phyloP scores from a whole-genome alignment of 2,329 filamentous ascomycete species.

The Didymella arachidicola region DNA sequence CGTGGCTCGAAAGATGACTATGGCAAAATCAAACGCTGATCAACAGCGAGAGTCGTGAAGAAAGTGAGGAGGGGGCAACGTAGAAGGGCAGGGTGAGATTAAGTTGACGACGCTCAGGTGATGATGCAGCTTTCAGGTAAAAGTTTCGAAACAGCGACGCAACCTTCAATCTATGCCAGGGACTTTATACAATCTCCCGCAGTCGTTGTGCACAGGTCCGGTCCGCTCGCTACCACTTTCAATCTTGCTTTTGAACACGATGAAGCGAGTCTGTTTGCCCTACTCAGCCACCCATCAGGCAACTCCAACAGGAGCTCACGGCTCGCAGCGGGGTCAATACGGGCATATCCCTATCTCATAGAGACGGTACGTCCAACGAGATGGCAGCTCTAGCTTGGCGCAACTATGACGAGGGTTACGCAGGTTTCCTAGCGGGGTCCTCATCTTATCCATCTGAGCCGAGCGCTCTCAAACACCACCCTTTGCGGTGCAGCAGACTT shows the following conservation, averaged over 20 bases:
- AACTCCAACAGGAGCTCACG: conserved; percentile 13
- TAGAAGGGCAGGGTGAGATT: conserved; percentile 7
- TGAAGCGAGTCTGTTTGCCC: conserved; percentile 20
- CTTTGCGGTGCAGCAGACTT: background rate
- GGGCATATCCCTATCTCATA: conserved; percentile 12
- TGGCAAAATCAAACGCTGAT: conserved; percentile 1
- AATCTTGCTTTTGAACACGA: conserved; percentile 20
- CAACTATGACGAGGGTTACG: conserved; percentile 4
- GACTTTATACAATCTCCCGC: conserved; percentile 28
- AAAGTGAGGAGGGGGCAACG: conserved; percentile 6
- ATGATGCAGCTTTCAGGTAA: conserved; percentile 21
- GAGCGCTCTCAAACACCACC: conserved; percentile 6
- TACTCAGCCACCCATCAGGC: conserved; percentile 21
- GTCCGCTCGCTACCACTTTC: conserved; percentile 20
- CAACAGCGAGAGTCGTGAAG: conserved; percentile 7
- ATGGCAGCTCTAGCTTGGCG: conserved; percentile 12
- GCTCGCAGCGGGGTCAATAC: conserved; percentile 21
- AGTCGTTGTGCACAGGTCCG: conserved; percentile 24
- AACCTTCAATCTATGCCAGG: conserved; percentile 23
- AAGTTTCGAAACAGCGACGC: conserved; percentile 29
- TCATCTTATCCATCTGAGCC: conserved; percentile 12
- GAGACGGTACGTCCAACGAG: conserved; percentile 2
- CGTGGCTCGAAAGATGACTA: background rate
- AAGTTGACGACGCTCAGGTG: conserved; percentile 9
- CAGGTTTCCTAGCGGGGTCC: conserved; percentile 3